Evolutionary conservation across 768 basidiomycete genomes (phyloP).

Genomic region (Tylopilus rubrobrunneus): DNA sequence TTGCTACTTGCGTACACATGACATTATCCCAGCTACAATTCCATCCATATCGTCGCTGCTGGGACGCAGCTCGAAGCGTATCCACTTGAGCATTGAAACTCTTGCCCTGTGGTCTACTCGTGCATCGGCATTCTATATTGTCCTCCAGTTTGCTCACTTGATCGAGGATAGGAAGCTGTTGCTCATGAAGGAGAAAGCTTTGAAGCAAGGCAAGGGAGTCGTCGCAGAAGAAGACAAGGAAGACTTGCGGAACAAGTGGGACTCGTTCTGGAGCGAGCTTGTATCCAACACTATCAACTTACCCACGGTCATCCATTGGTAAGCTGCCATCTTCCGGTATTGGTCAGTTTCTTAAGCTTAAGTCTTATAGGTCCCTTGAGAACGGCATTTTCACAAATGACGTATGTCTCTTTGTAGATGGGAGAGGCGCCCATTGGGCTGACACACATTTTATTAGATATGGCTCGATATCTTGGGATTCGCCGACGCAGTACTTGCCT

Average conservation of each 20-base stretch:
- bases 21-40: conserved; percentile 55
- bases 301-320: conserved; percentile 88
- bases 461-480: conserved; percentile 41
- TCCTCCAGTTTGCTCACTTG: conserved; percentile 73
- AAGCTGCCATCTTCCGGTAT: conserved; percentile 15
- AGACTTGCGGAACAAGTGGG: conserved; percentile 58
- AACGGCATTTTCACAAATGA: conserved; percentile 64
- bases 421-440: conserved; percentile 2
- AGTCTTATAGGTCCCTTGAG: conserved; percentile 54
- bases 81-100: conserved; percentile 42
- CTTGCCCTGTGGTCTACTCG: conserved; percentile 72
- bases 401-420: conserved; percentile 34
- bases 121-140: conserved; percentile 76
- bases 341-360: background rate
- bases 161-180: conserved; percentile 63
- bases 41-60: conserved; percentile 43
- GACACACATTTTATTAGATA: conserved; percentile 25
- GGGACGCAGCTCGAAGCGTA: conserved; percentile 37
- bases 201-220: conserved; percentile 56
- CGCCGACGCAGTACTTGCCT: conserved; percentile 54
- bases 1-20: conserved; percentile 59
- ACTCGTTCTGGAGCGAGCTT: conserved; percentile 67
- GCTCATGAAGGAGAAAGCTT: conserved; percentile 46
- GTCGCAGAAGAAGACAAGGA: conserved; percentile 45
- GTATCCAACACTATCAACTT: conserved; percentile 71